Conservation (phyloP, 306 rosid species). For the Pyrus communis region DNA sequence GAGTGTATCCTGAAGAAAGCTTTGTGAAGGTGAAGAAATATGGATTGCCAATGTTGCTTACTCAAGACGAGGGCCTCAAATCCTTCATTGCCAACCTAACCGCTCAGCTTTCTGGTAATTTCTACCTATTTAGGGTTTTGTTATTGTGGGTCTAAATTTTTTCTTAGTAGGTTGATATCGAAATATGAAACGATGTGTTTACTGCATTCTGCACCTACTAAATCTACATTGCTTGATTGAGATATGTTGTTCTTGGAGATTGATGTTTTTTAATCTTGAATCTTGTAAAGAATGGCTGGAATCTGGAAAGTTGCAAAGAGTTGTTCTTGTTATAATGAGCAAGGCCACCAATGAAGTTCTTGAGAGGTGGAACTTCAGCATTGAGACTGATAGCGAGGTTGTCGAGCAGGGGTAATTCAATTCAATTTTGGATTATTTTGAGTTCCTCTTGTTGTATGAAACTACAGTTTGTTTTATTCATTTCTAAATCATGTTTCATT, state of each 20-base stretch:
- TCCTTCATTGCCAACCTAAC: conserved; percentile 64
- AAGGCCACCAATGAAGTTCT: conserved; percentile 74
- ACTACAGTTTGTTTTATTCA: background rate
- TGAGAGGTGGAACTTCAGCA: conserved; percentile 98
- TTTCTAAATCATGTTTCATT: background rate
- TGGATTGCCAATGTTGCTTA: conserved; percentile 93
- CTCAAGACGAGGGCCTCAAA: conserved; percentile 87
- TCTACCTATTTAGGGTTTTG: background rate
- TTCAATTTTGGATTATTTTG: background rate
- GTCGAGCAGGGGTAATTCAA: conserved; percentile 66
- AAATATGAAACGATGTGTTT: background rate
- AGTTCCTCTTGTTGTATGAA: background rate
- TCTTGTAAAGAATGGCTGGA: conserved; percentile 85
- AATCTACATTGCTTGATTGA: background rate
- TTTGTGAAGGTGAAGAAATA: conserved; percentile 89
- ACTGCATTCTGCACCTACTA: background rate
- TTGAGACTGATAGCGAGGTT: conserved; percentile 79
- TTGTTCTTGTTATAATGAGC: conserved; percentile 83
- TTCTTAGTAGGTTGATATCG: background rate
- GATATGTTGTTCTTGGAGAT: background rate
- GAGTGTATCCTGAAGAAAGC: conserved; percentile 94
- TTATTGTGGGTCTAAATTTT: background rate
- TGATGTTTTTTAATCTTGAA: conserved; percentile 2
- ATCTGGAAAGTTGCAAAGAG: conserved; percentile 92
- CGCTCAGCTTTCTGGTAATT: conserved; percentile 81